Evolutionary conservation across 225 moss, liverwort and hornwort genomes (phyloP), one percentile per base, ranked within the genome.

Genomic region (Bryoerythrophyllum caledonicum): DNA sequence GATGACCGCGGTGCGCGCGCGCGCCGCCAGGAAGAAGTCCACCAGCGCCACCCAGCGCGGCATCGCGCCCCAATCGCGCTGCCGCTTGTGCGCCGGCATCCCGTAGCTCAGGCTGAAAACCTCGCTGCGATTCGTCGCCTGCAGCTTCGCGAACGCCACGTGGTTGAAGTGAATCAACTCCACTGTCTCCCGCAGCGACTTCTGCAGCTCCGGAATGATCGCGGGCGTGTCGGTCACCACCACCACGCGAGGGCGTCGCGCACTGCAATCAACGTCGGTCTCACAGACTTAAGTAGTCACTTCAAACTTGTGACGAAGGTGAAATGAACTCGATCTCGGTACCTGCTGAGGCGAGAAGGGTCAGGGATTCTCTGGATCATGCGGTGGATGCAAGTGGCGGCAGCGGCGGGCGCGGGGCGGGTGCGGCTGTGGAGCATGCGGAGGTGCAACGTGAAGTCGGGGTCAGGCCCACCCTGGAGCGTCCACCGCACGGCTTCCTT

Each of bases 11-110:
- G 81, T 69, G 64, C 80, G 86, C 16, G 91, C 86, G 6, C 91
- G 89, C 38, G 93, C 87, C 14, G 91, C 93, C 11, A 93, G 70
- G 78, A 90, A 93, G 82, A 93, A 91, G 26, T 93, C 93, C 72
- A 93, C 93, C 77, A 93, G 81, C 30, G 93, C 91, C 41, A 93
- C 93, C 93, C 93, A 93, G 17, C 93, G 84, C 25, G 93, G 93
- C 84, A 90, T 86, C 27, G 80, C 81, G 30, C 93, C 93, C 93
- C 90, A 91, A 79, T 93, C 93, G 63, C 70, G 82, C 19, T 61
- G 32, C 19, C 91, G 81, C 15, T 83, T 82, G 69, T 76, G 77
- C n/a, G 79, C 80, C 24, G 91, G 89, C 34, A 87, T 72, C 44
- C 83, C 83, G 48, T 79, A 70, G 14, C 74, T 78, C 48, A 83